Conservation (phyloP, 73 alveolate species). For the Tetrahymena elliotti region DNA sequence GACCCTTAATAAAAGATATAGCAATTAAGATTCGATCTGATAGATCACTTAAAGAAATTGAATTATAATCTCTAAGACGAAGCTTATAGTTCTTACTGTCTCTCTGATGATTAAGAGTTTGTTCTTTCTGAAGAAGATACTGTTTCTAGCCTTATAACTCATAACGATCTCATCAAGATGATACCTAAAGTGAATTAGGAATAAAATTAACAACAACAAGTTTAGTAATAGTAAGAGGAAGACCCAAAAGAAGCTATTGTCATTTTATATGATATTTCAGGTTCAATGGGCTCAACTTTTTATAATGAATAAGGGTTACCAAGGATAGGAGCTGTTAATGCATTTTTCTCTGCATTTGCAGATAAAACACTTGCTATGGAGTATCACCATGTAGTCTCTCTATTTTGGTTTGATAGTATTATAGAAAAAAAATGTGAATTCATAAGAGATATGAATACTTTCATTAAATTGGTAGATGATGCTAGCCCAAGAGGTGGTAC, state of each 20-base stretch:
- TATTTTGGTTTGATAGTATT: slow-evolving; percentile 14
- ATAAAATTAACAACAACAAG: neutral
- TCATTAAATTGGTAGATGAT: slow-evolving; percentile 25
- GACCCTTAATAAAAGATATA: neutral
- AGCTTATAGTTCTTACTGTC: neutral
- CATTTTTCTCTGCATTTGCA: slow-evolving; percentile 45
- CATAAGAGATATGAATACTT: slow-evolving; percentile 27
- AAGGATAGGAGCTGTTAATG: slow-evolving; percentile 50
- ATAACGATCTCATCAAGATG: neutral
- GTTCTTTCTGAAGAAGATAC: neutral
- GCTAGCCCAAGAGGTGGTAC: slow-evolving; percentile 44
- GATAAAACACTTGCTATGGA: slow-evolving; percentile 47
- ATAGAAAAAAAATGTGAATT: slow-evolving; percentile 34
- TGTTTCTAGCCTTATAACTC: neutral
- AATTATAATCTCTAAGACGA: neutral
- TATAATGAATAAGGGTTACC: slow-evolving; percentile 32
- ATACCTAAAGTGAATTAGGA: neutral
- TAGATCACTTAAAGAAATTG: neutral
- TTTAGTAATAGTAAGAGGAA: neutral
- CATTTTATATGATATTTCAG: slow-evolving; percentile 44
- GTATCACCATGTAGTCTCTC: slow-evolving; percentile 19
- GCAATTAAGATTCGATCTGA: neutral
- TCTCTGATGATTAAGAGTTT: neutral
- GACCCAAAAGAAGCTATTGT: slow-evolving; percentile 50
- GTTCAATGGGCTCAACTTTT: slow-evolving; percentile 46